A percentile compares a stretch with the other conserved stretches of the same genome.
Evolutionary conservation across 768 basidiomycete genomes (phyloP).

Genomic region (Trametes elegans): DNA sequence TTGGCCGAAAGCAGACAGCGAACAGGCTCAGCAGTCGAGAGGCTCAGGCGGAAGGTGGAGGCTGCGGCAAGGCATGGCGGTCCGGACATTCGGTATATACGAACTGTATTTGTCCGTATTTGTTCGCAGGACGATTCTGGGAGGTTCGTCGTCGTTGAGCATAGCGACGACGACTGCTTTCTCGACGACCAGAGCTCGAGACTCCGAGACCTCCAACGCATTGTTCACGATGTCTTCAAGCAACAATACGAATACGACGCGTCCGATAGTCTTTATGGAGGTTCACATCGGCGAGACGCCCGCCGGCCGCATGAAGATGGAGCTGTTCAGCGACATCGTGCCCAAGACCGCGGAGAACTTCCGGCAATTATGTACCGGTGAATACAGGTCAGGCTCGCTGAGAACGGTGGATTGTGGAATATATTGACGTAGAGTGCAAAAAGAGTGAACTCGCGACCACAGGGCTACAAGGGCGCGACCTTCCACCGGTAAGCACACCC

Average conservation of each 20-base stretch:
- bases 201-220: neutral
- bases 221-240: slow-evolving; percentile 39
- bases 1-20: neutral
- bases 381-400: slow-evolving; percentile 61
- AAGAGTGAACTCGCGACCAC: slow-evolving; percentile 81
- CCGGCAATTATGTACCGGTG: slow-evolving; percentile 96
- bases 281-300: slow-evolving; percentile 95
- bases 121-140: slow-evolving; percentile 10
- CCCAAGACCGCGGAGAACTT: slow-evolving; percentile 99
- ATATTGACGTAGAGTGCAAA: too few species aligned
- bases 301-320: slow-evolving; percentile 95
- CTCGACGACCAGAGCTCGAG: neutral
- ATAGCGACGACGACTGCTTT: slow-evolving; percentile 5
- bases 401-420: neutral
- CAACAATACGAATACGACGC: slow-evolving; percentile 37
- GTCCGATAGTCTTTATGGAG: slow-evolving; percentile 97
- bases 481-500: slow-evolving; percentile 77
- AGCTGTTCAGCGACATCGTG: slow-evolving; percentile 92
- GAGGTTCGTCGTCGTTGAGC: slow-evolving; percentile 4
- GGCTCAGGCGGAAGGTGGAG: neutral
- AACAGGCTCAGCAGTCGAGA: neutral
- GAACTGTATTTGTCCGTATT: slow-evolving; percentile 9
- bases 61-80: neutral
- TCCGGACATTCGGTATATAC: slow-evolving; percentile 1
- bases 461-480: slow-evolving; percentile 88